A percentile compares a stretch with the other conserved stretches of the same genome.
Conservation (phyloP, 805 yeast species). For the Wickerhamiella alocasiicola region DNA sequence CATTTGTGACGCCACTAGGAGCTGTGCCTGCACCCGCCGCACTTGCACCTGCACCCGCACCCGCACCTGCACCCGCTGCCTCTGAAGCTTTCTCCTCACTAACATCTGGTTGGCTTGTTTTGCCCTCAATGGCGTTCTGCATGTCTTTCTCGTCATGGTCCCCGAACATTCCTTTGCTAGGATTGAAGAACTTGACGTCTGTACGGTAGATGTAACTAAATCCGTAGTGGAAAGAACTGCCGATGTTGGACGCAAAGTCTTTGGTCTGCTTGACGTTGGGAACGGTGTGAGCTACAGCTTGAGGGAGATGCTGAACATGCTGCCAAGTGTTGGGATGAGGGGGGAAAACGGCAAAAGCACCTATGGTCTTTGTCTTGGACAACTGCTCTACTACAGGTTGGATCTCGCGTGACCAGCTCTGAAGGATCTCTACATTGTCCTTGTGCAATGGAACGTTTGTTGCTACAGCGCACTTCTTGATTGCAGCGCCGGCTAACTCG, state of each 20-base stretch:
- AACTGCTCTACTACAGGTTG: conserved; percentile 1
- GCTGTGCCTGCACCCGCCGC: neutral
- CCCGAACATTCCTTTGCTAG: conserved; percentile 8
- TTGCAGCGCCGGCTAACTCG: neutral
- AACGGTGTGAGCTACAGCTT: neutral
- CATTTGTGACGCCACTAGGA: neutral
- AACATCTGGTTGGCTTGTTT: too few species aligned
- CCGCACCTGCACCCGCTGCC: too few species aligned
- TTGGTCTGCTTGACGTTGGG: conserved; percentile 6
- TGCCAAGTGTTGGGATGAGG: conserved; percentile 7
- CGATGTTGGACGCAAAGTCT: conserved; percentile 2
- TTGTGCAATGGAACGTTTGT: neutral
- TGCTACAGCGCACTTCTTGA: neutral
- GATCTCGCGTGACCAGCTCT: conserved; percentile 5
- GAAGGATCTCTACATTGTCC: conserved; percentile 2
- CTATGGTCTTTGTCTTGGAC: conserved; percentile 2
- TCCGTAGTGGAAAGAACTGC: conserved; percentile 6
- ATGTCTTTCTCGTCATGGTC: conserved; percentile 2
- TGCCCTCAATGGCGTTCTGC: conserved; percentile 1
- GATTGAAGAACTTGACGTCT: conserved; percentile 10
- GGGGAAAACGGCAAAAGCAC: conserved; percentile 1
- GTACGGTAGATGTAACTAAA: conserved; percentile 8
- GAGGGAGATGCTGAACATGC: conserved; percentile 2
- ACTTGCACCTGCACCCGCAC: neutral
- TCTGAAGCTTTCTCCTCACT: too few species aligned